Evolutionary conservation across 495 filamentous ascomycete genomes (phyloP), one percentile per base, ranked within the genome.

Genomic region (Penicillium cinerascens): DNA sequence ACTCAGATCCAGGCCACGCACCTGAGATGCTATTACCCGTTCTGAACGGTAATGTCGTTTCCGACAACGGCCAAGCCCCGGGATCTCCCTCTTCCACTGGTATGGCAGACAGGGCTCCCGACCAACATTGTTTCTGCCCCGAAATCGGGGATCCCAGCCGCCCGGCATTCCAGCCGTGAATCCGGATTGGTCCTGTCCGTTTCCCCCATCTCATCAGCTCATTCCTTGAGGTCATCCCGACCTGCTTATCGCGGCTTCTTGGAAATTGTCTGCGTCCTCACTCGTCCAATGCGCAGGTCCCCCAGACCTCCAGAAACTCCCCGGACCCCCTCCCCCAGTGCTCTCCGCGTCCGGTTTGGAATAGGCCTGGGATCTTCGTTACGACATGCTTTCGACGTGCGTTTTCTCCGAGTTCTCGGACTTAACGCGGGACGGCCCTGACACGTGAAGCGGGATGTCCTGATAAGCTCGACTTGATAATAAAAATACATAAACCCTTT

Each of bases 31-130:
- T 13, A 33, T 18, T 20, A 39, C 37, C 37, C 18, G 37, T 39
- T 16, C 18, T 2, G 18, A 6, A 6, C 37, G 37, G 37, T 39
- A 39, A 17, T 18, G 8, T 18, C 1, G 20, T 16, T 65, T 62
- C 69, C 69, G 69, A 70, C 67, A 70, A 69, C 68, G 66, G 69
- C 60, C 68, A 68, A 65, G 61, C 54, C 50, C 59, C 51, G 48
- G 44, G 42, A 51, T 60, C 39, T 57, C 27, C 53, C 49, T 47
- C 51, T 47, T 25, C 57, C 23, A 39, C 35, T 21, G 22, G 39
- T 36, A 23, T 25, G 0, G 33, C 38, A 27, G 42, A 25, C 39
- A 42, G 44, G 36, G 46, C 11, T 39, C 41, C 11, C 29, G n/a
- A 38, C 25, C 5, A 35, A 36, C 16, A 15, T 20, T 20, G 35